Base-by-base conservation (phyloP, 345 rosid genomes). In the Eucalyptus cloeziana region DNA sequence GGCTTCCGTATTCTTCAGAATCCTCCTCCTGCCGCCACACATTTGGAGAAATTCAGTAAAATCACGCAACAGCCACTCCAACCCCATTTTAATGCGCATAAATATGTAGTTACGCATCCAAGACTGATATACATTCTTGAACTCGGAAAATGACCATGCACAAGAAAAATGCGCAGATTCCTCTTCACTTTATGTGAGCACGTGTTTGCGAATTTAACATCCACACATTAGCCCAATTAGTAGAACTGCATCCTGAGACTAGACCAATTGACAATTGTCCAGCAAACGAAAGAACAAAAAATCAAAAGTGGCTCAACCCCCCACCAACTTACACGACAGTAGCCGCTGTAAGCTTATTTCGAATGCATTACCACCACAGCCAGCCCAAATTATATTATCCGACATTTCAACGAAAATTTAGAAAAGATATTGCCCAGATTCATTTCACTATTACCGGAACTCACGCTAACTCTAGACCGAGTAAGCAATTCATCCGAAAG, bases 1-100 rank as follows among this genome's bases (percentile, higher is more conserved):
- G 89, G 88, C 96, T 94, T 37, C 99, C 99, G 86, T 98, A 98
- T 62, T 98, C 99, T 44, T 98, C 99, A 81, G 98, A 96, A 90
- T 96, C 98, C 92, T 97, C 99, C 81, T 97, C 98, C 98, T 97
- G 92, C 85, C 71, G 51, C 43, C 90, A 86, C 31, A 58, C 24
- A 4, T 40, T 40, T 76, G 5, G 9, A 76, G 47, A 40, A 76
- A 40, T 40, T 76, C 47, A 40, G 47, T 76, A 76, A 76, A 76
- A 76, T 76, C 47, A 40, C 14, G 7, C 25, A 37, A 5, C 13
- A 37, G 27, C 83, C 27, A 37, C 81, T 37, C 27, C 67, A 58
- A 40, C 88, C 56, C 64, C 31, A 44, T 44, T n/a, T 56, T 33
- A n/a, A 43, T n/a, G 45, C 37, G 45, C 43, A 50, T 31, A 43